Conservation (phyloP, 2,329 filamentous ascomycete species). For the Zarea fungicola region DNA sequence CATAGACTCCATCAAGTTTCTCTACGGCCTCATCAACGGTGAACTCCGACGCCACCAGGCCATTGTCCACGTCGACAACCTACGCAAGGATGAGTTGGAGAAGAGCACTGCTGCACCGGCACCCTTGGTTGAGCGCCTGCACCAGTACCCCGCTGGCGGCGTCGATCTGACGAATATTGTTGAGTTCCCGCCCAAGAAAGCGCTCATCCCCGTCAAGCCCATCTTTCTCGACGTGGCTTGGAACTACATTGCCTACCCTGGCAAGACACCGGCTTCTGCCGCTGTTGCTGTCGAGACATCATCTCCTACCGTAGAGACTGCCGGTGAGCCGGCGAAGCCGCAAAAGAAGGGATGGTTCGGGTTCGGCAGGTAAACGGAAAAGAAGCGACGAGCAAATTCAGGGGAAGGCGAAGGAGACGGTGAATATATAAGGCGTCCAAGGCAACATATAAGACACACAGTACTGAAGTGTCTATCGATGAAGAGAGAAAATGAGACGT, state of each 20-base stretch:
- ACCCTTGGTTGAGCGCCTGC: constrained; percentile 69
- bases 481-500: neutral
- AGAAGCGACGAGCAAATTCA: neutral
- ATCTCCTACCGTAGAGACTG: constrained; percentile 17
- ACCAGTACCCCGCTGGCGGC: constrained; percentile 65
- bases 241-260: constrained; percentile 94
- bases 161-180: constrained; percentile 78
- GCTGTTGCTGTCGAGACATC: constrained; percentile 13
- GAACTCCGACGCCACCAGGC: constrained; percentile 79
- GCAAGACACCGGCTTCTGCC: constrained; percentile 38
- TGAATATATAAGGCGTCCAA: neutral
- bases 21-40: constrained; percentile 59
- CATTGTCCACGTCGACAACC: constrained; percentile 73
- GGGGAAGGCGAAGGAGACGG: neutral
- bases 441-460: constrained; percentile 1
- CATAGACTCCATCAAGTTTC: constrained; percentile 48
- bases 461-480: neutral
- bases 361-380: constrained; percentile 49
- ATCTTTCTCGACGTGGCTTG: constrained; percentile 94
- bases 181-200: constrained; percentile 77
- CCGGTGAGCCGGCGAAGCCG: constrained; percentile 34
- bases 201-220: constrained; percentile 84
- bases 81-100: constrained; percentile 47
- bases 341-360: constrained; percentile 74
- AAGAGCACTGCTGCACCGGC: constrained; percentile 23